These are phyloP conservation scores for Sorghum bicolor DNA, from an alignment of 176 grass and related monocot genomes.

Conservation along the genomic window DNA sequence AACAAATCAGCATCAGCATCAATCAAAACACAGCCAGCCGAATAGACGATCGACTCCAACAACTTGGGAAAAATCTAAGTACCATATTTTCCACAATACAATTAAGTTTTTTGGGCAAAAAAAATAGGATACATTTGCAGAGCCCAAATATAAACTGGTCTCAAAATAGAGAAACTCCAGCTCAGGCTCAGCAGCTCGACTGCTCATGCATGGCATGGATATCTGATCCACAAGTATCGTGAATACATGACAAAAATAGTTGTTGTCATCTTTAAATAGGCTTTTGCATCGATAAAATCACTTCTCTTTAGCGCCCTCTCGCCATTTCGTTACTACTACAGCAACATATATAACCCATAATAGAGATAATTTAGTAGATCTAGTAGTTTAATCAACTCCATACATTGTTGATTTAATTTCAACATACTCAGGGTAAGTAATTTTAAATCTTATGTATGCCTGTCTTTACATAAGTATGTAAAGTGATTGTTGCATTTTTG, in stretches of 20 bases:
- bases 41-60: background rate
- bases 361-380: slow-evolving; percentile 30
- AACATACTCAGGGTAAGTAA: background rate
- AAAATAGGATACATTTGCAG: background rate
- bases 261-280: slow-evolving; percentile 29
- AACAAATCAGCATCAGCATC: no score
- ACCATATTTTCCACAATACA: background rate
- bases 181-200: background rate
- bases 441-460: background rate
- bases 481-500: background rate
- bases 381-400: slow-evolving; percentile 23
- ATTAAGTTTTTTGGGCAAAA: background rate
- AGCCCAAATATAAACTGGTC: slow-evolving; percentile 13
- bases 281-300: background rate
- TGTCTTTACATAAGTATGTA: background rate
- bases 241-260: slow-evolving; percentile 39
- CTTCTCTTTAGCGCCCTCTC: slow-evolving; percentile 18
- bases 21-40: no score
- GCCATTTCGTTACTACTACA: slow-evolving; percentile 16
- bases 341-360: slow-evolving; percentile 22
- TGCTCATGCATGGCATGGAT: slow-evolving; percentile 9
- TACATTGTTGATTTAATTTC: slow-evolving; percentile 4
- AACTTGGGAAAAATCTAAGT: background rate
- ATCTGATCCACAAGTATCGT: slow-evolving; percentile 27
- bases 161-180: slow-evolving; percentile 26